Percentiles rank a stretch among this genome's conserved stretches.
Conservation (phyloP, 345 rosid genomes). For the Geranium rotundifolium region DNA sequence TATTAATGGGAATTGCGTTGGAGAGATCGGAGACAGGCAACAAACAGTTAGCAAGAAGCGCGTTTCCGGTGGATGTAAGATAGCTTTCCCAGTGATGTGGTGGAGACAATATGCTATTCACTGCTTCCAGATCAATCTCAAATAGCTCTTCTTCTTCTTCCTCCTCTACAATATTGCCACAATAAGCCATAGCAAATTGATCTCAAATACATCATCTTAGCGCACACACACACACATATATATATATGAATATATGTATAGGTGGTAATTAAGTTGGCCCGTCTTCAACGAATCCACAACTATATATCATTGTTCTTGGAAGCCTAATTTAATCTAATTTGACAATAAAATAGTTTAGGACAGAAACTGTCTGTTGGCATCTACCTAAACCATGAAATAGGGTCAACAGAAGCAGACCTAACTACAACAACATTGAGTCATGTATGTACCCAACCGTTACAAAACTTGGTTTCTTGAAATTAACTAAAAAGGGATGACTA, state of each 20-base stretch:
- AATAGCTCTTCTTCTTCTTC: constrained; percentile 43
- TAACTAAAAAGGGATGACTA: too few relatives aligned
- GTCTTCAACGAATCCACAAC: constrained; percentile 31
- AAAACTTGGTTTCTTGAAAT: too few relatives aligned
- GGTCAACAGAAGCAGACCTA: constrained; percentile 27
- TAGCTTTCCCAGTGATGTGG: constrained; percentile 28
- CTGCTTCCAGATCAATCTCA: constrained; percentile 33
- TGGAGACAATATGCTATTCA: constrained; percentile 23
- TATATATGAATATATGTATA: background rate
- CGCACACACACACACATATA: too few relatives aligned
- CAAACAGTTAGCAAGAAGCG: constrained; percentile 40
- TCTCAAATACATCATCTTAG: too few relatives aligned
- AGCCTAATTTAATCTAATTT: too few relatives aligned
- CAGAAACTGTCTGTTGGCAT: too few relatives aligned
- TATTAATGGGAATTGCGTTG: constrained; percentile 31
- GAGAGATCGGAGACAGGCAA: constrained; percentile 33
- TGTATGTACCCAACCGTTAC: too few relatives aligned
- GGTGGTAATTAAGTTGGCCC: constrained; percentile 36
- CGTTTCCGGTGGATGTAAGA: constrained; percentile 17
- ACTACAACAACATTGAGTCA: constrained; percentile 19
- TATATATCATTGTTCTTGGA: constrained; percentile 2
- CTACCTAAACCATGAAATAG: constrained; percentile 7
- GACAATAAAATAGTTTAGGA: too few relatives aligned
- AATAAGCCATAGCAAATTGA: too few relatives aligned
- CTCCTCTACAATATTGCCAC: background rate